Evolutionary conservation across 257 asterid genomes (phyloP).

Genomic region (Lantana camara): DNA sequence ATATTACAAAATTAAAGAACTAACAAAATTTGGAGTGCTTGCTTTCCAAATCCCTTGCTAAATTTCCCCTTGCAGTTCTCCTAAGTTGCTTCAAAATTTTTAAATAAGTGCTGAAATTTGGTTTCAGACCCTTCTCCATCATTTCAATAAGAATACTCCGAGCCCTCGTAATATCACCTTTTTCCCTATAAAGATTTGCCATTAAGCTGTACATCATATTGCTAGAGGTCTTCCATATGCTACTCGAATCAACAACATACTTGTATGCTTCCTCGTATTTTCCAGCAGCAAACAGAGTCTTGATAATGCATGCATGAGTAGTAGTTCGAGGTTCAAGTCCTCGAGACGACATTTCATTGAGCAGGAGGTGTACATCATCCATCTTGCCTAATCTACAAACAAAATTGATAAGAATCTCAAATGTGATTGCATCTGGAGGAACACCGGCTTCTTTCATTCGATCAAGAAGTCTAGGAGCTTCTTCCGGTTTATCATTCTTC

Average conservation of each 20-base stretch:
- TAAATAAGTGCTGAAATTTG: slow-evolving; percentile 47
- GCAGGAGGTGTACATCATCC: slow-evolving; percentile 46
- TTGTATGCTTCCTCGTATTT: slow-evolving; percentile 51
- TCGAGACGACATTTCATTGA: slow-evolving; percentile 51
- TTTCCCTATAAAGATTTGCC: slow-evolving; percentile 56
- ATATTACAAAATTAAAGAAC: not conserved
- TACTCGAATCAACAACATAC: slow-evolving; percentile 51
- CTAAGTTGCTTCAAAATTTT: slow-evolving; percentile 48
- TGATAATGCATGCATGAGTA: slow-evolving; percentile 55
- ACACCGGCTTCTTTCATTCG: slow-evolving; percentile 54
- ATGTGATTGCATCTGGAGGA: slow-evolving; percentile 56
- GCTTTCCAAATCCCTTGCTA: slow-evolving; percentile 52
- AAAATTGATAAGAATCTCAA: slow-evolving; percentile 56
- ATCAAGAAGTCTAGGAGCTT: slow-evolving; percentile 44
- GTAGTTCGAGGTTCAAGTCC: slow-evolving; percentile 55
- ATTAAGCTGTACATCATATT: slow-evolving; percentile 56
- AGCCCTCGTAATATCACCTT: slow-evolving; percentile 59
- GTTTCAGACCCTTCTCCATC: slow-evolving; percentile 76
- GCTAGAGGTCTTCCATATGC: slow-evolving; percentile 37
- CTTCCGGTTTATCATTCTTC: slow-evolving; percentile 43
- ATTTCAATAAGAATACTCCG: slow-evolving; percentile 52
- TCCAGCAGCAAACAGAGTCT: slow-evolving; percentile 47
- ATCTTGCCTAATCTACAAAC: slow-evolving; percentile 48
- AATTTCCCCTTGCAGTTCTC: slow-evolving; percentile 39
- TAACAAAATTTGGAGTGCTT: slow-evolving; percentile 34